Evolutionary conservation across 345 rosid genomes (phyloP), one percentile per base, ranked within the genome.

Genomic region (Aquilaria sinensis): DNA sequence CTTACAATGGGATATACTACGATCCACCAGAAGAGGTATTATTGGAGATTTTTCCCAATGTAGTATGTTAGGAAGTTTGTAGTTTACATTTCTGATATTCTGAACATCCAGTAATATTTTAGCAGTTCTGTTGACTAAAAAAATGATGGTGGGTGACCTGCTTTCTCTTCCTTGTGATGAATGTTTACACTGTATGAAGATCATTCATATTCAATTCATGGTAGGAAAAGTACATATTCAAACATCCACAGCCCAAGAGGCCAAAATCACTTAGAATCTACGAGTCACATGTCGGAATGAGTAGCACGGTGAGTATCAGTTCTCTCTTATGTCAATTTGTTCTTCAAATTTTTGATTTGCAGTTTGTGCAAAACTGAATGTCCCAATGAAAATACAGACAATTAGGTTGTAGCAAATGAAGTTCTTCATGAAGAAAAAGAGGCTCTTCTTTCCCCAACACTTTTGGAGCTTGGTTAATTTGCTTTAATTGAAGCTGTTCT

Each of bases 211-310:
- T 74, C 51, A 51, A 55, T 61, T 72, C 50, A 73, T 72, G 69
- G 32, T 87, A 90, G 96, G 94, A 86, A 51, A 88, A 82, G 79
- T 82, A 93, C 60, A 76, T 83, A 45, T 88, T 93, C 76, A 84
- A 82, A 66, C 94, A 90, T 76, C 83, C 90, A 67, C 94, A 83
- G 57, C 98, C 98, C 64, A 83, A 72, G 83, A 87, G 50, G 67
- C 98, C 98, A 46, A 80, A 82, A 63, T 87, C 97, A 49, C 87
- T 93, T 50, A 84, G 98, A 72, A 87, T 93, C 61, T 93, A 93
- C 55, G 98, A 93, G 80, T 74, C 97, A 47, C 98, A 93, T 78
- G 92, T 93, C 33, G 98, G 98, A 70, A 93, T 93, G 98, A 93
- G 98, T 76, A 93, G 96, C 81, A 81, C 78, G 79, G 98, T 92